A percentile compares a stretch with the other conserved stretches of the same genome.
Conservation (phyloP, 2,329 filamentous ascomycete species). For the Ambrosiella beaveri region DNA sequence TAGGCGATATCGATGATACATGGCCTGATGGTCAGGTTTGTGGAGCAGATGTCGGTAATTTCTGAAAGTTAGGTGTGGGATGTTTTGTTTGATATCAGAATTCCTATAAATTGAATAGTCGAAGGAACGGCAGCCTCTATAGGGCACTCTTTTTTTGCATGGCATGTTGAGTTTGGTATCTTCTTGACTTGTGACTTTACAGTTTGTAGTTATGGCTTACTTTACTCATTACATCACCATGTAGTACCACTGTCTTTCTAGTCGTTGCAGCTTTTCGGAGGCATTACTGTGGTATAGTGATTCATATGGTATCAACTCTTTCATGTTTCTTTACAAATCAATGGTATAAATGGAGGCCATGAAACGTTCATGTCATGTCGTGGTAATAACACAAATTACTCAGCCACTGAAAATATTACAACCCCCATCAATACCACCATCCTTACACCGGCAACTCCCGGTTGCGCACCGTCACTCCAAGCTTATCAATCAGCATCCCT, state of each 20-base stretch:
- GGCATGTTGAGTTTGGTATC: background rate
- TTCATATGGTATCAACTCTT: too few species aligned
- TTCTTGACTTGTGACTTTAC: background rate
- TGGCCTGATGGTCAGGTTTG: background rate
- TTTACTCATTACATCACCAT: too few species aligned
- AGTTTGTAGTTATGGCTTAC: background rate
- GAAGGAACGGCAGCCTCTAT: background rate
- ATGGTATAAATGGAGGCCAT: too few species aligned
- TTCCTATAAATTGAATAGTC: constrained; percentile 2
- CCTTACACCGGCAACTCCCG: constrained; percentile 58
- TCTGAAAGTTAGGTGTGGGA: background rate
- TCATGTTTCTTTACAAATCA: too few species aligned
- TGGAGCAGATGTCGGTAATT: background rate
- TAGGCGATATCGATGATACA: too few species aligned
- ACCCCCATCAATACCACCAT: background rate
- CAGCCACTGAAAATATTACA: background rate
- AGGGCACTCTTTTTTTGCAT: background rate
- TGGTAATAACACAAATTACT: too few species aligned
- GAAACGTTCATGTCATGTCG: too few species aligned
- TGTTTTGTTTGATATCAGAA: constrained; percentile 4
- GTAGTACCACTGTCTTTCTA: too few species aligned
- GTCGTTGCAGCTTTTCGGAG: too few species aligned
- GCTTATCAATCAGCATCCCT: constrained; percentile 51
- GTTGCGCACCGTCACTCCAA: constrained; percentile 53
- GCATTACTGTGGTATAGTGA: too few species aligned